Conservation (phyloP, 306 rosid species). For the Erythrophleum fordii region DNA sequence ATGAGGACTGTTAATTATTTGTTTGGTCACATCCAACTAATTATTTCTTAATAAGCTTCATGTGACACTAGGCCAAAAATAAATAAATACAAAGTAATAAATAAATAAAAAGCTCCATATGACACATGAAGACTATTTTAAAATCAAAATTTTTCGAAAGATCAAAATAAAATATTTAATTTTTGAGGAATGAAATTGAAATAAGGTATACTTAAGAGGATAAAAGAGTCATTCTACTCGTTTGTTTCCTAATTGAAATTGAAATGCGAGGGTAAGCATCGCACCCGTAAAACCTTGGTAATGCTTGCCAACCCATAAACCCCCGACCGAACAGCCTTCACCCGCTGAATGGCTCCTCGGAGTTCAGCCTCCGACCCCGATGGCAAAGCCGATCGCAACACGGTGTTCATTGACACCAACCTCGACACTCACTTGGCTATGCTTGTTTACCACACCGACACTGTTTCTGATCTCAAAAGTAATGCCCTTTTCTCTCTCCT, state of each 20-base stretch:
- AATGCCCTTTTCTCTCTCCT: slow-evolving; percentile 1
- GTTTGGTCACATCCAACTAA: no score
- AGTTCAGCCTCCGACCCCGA: neutral
- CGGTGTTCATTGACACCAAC: slow-evolving; percentile 71
- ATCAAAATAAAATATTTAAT: no score
- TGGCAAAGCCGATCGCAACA: neutral
- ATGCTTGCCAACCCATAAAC: slow-evolving; percentile 11
- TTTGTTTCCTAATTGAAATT: neutral
- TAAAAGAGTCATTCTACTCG: neutral
- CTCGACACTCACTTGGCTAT: slow-evolving; percentile 73
- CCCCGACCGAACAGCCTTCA: neutral
- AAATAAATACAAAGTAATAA: no score
- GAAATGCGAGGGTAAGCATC: no score
- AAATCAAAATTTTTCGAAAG: no score
- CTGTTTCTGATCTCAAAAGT: slow-evolving; percentile 75
- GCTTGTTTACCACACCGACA: slow-evolving; percentile 50
- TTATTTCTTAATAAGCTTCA: no score
- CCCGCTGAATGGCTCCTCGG: slow-evolving; percentile 36
- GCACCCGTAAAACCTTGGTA: neutral
- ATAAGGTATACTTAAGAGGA: no score
- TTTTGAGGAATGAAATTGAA: no score
- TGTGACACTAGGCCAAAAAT: no score
- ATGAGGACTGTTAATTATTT: no score
- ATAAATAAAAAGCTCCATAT: no score
- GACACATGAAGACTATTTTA: no score